These are phyloP conservation scores for Sporobolomyces pararoseus DNA, from an alignment of 768 basidiomycete genomes.

Conservation along the genomic window DNA sequence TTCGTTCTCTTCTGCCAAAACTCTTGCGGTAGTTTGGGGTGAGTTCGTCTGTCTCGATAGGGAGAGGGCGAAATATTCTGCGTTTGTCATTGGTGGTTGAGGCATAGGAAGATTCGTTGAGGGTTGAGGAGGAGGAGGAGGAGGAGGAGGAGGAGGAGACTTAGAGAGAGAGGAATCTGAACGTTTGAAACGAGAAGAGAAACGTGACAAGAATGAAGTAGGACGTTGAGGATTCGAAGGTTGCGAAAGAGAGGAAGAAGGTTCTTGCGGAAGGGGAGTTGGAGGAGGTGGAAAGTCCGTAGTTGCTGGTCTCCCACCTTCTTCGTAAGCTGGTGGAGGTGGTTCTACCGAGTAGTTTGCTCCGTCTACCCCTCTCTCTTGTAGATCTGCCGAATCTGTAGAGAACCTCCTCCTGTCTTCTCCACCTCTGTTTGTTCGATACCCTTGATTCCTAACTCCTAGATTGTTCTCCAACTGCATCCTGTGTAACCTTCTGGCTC, in stretches of 20 bases:
- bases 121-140: background rate
- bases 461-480: background rate
- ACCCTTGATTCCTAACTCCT: too few species aligned
- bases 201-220: slow-evolving; percentile 5
- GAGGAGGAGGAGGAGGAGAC: background rate
- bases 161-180: background rate
- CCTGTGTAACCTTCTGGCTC: background rate
- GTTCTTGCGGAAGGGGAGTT: background rate
- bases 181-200: slow-evolving; percentile 10
- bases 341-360: background rate
- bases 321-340: slow-evolving; percentile 22
- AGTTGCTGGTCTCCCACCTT: background rate
- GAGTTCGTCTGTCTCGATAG: background rate
- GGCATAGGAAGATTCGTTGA: background rate
- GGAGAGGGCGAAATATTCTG: too few species aligned
- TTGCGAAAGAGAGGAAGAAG: too few species aligned
- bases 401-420: slow-evolving; percentile 2
- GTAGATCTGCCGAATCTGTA: background rate
- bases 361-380: background rate
- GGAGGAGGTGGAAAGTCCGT: background rate
- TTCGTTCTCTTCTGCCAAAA: slow-evolving; percentile 9
- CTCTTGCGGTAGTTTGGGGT: background rate
- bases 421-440: background rate
- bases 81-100: background rate
- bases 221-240: too few species aligned